Percentiles rank a stretch among this genome's conserved stretches.
Evolutionary conservation across 805 yeast genomes (phyloP).

Genomic region (Ogataea kodamae): DNA sequence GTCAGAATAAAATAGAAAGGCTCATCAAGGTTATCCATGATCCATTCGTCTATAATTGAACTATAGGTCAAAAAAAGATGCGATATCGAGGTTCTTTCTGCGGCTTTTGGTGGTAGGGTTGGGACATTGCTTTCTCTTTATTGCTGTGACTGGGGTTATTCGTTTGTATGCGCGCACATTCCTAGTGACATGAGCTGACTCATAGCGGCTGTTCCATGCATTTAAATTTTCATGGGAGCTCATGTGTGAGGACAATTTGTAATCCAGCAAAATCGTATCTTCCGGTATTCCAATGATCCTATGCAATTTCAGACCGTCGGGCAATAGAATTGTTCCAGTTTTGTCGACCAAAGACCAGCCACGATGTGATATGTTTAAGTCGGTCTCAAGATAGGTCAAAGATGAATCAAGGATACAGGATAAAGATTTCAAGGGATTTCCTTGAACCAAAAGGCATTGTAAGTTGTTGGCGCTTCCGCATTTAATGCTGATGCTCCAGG

Average conservation of each 20-base stretch:
- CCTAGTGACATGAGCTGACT: too few species aligned
- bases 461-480: slow-evolving; percentile 25
- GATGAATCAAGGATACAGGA: slow-evolving; percentile 7
- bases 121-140: background rate
- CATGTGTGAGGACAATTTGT: slow-evolving; percentile 9
- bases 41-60: slow-evolving; percentile 47
- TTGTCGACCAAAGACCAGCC: slow-evolving; percentile 1
- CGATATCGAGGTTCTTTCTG: slow-evolving; percentile 11
- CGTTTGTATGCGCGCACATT: too few species aligned
- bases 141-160: too few species aligned
- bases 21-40: slow-evolving; percentile 41
- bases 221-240: too few species aligned
- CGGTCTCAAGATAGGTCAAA: slow-evolving; percentile 1
- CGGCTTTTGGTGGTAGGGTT: slow-evolving; percentile 5
- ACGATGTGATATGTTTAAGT: slow-evolving; percentile 1
- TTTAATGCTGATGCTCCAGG: slow-evolving; percentile 27
- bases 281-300: background rate
- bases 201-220: too few species aligned
- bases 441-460: slow-evolving; percentile 16
- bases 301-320: slow-evolving; percentile 5
- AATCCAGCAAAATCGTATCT: slow-evolving; percentile 10
- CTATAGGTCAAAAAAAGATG: slow-evolving; percentile 22
- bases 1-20: slow-evolving; percentile 42
- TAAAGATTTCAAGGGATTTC: slow-evolving; percentile 12
- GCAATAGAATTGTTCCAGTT: background rate